These are phyloP conservation scores for Artemisia annua DNA, from an alignment of 129 eudicot species.

Conservation along the genomic window DNA sequence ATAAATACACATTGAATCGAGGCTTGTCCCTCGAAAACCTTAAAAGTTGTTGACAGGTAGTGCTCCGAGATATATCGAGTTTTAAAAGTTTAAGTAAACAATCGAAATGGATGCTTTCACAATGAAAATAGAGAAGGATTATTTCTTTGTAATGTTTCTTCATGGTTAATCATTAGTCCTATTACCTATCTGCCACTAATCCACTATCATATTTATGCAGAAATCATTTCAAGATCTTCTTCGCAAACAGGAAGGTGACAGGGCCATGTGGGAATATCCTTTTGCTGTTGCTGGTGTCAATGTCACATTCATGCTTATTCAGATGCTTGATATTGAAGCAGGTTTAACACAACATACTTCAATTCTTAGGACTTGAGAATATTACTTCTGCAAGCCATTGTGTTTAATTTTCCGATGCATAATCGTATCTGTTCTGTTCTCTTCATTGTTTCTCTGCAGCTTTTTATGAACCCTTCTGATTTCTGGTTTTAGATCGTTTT, in stretches of 20 bases:
- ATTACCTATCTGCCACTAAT: neutral
- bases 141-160: no score
- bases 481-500: slow-evolving; percentile 1
- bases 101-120: no score
- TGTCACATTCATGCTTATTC: slow-evolving; percentile 97
- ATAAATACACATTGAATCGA: neutral
- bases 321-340: slow-evolving; percentile 98
- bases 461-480: neutral
- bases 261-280: slow-evolving; percentile 98
- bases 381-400: neutral
- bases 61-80: no score
- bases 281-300: slow-evolving; percentile 99
- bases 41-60: no score
- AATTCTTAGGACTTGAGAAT: neutral
- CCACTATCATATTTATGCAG: slow-evolving; percentile 35
- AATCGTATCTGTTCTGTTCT: neutral
- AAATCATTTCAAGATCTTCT: slow-evolving; percentile 96
- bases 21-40: neutral
- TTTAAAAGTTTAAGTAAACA: no score
- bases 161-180: no score
- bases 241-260: slow-evolving; percentile 82
- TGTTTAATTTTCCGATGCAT: neutral
- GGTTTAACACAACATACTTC: slow-evolving; percentile 36
- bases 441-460: neutral
- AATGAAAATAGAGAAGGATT: no score